Conservation (phyloP, 148 eudicot genomes). For the Mesembryanthemum crystallinum region DNA sequence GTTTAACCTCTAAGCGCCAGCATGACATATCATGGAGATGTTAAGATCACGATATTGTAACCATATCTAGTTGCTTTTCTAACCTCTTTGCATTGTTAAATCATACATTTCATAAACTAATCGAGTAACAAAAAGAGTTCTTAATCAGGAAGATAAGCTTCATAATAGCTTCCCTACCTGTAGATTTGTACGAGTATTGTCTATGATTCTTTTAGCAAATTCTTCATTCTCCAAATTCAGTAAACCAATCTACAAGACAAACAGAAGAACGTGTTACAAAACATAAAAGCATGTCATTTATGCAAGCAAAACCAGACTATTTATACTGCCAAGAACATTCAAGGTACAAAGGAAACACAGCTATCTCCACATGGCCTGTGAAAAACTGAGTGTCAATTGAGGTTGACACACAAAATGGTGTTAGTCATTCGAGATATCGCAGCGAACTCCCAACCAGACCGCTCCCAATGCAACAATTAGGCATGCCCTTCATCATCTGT, state of each 20-base stretch:
- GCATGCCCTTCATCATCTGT: no score
- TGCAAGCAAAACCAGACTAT: no score
- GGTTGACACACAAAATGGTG: background rate
- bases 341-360: background rate
- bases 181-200: constrained; percentile 51
- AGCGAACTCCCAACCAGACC: no score
- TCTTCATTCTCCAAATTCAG: constrained; percentile 91
- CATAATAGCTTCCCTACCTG: constrained; percentile 52
- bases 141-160: background rate
- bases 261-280: background rate
- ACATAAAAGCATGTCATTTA: background rate
- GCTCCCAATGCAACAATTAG: background rate
- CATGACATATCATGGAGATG: background rate
- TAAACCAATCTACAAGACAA: constrained; percentile 65
- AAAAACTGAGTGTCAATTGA: background rate
- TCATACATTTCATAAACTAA: background rate
- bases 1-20: background rate
- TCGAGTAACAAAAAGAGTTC: background rate
- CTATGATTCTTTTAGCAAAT: constrained; percentile 56
- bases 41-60: background rate
- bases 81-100: background rate
- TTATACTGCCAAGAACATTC: no score
- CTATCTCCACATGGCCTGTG: background rate
- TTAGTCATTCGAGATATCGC: background rate
- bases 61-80: background rate